Base-by-base conservation (phyloP, 2,329 filamentous ascomycete species). In the Ilyonectria robusta region DNA sequence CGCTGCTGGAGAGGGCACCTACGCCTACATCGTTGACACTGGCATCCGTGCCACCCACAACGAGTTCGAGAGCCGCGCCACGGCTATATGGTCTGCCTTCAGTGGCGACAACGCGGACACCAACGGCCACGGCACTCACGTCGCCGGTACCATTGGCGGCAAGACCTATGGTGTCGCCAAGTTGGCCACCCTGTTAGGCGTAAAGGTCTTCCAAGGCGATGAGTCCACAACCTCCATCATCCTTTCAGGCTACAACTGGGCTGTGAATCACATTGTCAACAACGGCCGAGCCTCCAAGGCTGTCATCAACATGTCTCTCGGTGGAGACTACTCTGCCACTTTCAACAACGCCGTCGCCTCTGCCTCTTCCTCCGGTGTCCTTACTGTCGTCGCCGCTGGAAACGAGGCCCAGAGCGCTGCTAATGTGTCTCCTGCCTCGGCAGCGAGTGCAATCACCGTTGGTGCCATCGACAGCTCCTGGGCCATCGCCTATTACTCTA, bases 1-100 rank as follows among this genome's bases (percentile, higher is more conserved):
- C 61, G 79, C 79, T 19, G 84, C 84, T 48, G 75, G 75, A 11
- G 53, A 59, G 51, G 84, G 84, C 42, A 87, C 87, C 71, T 90
- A 86, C 35, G 86, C 84, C 51, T 92, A 88, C 77, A 79, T 92
- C 23, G 84, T 92, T 53, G 90, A 92, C 78, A 91, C 88, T 5
- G 90, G 90, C 71, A 87, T 92, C 70, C 80, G 80, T 53, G 79
- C 81, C 23, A 81, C 83, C 6, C 90, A 92, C 78, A 72, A 74
- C 40, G 84, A 89, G 75, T 89, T 87, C 72, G 81, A 84, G 72
- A 85, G 84, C 42, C 85, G 87, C 60, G 88, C 87, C n/a, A 79
- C 51, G 9, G 58, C 63, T 15, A 76, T 65, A 33, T 79, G 58
- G 57, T 74, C 71, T 51, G 76, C 72, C 37, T 79, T 72, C 53